Evolutionary conservation across 2,329 filamentous ascomycete genomes (phyloP), one percentile per base, ranked within the genome.

Genomic region (Aspergillus caelatus): DNA sequence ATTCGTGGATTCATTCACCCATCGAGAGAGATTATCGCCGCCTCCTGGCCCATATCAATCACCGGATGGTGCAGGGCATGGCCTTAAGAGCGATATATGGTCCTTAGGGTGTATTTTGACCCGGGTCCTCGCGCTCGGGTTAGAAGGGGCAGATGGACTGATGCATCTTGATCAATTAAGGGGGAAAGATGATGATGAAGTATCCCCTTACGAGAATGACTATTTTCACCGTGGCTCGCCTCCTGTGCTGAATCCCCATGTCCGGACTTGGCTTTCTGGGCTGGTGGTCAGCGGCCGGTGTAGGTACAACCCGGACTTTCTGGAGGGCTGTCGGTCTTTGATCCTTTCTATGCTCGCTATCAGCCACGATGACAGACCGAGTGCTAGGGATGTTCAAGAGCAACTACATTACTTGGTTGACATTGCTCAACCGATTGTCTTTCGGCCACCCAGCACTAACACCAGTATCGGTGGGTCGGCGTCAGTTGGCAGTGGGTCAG

Each of bases 31-130:
- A 11, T 4, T 11, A 36, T 26, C 30, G 12, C 50, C 46, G 30
- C 32, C 58, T 30, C 21, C 12, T 6, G 63, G 64, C 1, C 46
- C 48, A 23, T 65, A 67, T 14, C 68, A 65, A 19, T 50, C 68
- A 12, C 69, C 68, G 0, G 68, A 71, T 28, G 63, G 58, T 4
- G 26, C 6, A 26, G 12, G 26, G 9, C 32, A 58, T n/a, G 63
- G 65, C 4, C 62, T 52, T 5, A 53, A 58, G 23, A 70, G 65
- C 21, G 69, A 71, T 45, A 56, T 71, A 19, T 71, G 68, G 69
- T 71, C 69, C 2, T 58, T 70, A 28, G 69, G 67, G 2, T 70
- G 69, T 41, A 70, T 71, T 39, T 28, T 71, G 26, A 62, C 63
- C 19, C 62, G 65, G 6, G 28, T 70, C 11, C 62, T 70, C 6